phyloP scores from a whole-genome alignment of 768 basidiomycete species.

The Tulasnella sp. region DNA sequence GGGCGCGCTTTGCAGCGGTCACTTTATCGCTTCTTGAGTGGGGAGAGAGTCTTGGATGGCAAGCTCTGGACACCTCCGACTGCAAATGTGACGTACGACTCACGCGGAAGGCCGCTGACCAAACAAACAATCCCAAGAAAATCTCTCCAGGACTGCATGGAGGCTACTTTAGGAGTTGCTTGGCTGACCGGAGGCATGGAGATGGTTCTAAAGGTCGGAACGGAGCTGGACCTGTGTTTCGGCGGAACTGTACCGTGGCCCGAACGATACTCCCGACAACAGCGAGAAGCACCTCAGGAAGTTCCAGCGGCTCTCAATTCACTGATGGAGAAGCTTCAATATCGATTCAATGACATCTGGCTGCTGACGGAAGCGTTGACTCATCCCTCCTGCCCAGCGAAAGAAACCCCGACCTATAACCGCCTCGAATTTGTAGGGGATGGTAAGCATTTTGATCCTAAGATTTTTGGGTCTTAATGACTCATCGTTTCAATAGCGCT shows the following conservation, averaged over 20 bases:
- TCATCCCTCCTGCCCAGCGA: constrained; percentile 67
- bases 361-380: constrained; percentile 76
- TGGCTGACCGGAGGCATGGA: constrained; percentile 68
- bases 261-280: constrained; percentile 46
- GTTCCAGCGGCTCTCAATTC: background rate
- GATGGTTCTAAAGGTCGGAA: constrained; percentile 62
- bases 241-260: constrained; percentile 70
- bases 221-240: constrained; percentile 61
- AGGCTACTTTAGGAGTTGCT: constrained; percentile 74
- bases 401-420: constrained; percentile 65
- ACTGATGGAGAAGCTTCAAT: constrained; percentile 64
- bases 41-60: constrained; percentile 49
- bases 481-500: constrained; percentile 47
- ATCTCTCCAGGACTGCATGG: constrained; percentile 84
- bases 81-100: constrained; percentile 37
- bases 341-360: constrained; percentile 59
- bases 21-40: constrained; percentile 59
- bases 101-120: constrained; percentile 35
- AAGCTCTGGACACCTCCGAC: constrained; percentile 55
- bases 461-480: background rate
- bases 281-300: constrained; percentile 30
- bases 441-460: constrained; percentile 47
- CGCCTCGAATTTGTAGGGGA: constrained; percentile 87
- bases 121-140: constrained; percentile 56
- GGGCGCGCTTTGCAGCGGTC: constrained; percentile 59